Conservation (phyloP, 1,284 basidiomycete species). For the Moesziomyces antarcticus region DNA sequence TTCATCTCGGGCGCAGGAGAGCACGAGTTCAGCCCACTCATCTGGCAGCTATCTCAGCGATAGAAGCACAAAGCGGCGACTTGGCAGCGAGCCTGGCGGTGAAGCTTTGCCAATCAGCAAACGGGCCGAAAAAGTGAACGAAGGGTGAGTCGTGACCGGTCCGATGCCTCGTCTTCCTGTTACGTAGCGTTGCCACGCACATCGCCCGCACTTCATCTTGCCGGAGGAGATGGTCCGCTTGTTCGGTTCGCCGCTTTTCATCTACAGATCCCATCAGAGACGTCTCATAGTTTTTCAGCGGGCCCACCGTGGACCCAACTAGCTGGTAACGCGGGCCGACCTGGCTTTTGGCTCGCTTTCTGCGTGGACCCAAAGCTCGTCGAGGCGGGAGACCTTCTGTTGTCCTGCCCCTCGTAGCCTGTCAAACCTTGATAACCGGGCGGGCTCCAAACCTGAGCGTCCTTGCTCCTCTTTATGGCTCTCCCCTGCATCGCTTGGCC, state of each 20-base stretch:
- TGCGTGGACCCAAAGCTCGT: background rate
- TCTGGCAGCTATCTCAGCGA: background rate
- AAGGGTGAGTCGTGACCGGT: constrained; percentile 13
- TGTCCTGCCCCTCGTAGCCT: background rate
- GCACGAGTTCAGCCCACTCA: constrained; percentile 11
- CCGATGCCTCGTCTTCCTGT: background rate
- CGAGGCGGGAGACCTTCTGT: background rate
- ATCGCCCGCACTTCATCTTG: constrained; percentile 7
- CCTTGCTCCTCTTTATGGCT: background rate
- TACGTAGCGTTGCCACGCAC: background rate
- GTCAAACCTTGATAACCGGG: background rate
- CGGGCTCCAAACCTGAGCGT: too few species aligned
- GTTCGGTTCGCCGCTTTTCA: background rate
- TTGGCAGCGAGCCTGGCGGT: background rate
- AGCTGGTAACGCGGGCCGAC: background rate
- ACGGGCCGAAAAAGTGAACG: constrained; percentile 14
- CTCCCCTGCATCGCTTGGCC: background rate
- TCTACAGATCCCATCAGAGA: background rate
- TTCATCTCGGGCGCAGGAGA: constrained; percentile 10
- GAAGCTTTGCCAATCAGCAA: constrained; percentile 9
- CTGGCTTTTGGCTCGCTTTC: background rate
- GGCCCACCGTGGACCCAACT: background rate
- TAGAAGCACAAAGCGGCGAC: background rate
- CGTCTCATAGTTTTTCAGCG: background rate
- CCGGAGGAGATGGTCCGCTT: constrained; percentile 2